Evolutionary conservation across 257 asterid species (phyloP).

Genomic region (Jaltomata sinuosa): DNA sequence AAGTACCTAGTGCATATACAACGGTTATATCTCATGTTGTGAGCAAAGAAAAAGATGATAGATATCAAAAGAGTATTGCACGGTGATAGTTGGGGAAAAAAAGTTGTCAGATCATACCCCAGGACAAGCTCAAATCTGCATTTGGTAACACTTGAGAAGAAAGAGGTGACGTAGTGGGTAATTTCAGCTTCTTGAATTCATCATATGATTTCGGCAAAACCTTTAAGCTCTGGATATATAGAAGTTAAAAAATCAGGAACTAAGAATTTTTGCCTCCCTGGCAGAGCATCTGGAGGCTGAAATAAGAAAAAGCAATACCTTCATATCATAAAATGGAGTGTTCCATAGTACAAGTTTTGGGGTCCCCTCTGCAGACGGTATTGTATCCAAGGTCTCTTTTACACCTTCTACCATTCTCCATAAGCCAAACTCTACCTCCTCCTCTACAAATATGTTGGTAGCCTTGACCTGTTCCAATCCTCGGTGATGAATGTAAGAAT

Average conservation of each 20-base stretch:
- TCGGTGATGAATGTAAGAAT: conserved; percentile 29
- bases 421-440: conserved; percentile 76
- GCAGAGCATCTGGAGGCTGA: not conserved
- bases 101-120: conserved; percentile 44
- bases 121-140: conserved; percentile 27
- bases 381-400: conserved; percentile 28
- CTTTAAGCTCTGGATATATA: conserved; percentile 35
- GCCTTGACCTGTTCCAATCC: conserved; percentile 67
- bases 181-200: conserved; percentile 54
- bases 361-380: conserved; percentile 22
- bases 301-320: conserved; percentile 27
- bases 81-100: not conserved
- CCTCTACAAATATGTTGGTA: conserved; percentile 57
- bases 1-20: conserved; percentile 35
- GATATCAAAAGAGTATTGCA: not conserved
- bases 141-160: conserved; percentile 36
- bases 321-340: conserved; percentile 52
- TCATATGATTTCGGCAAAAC: conserved; percentile 52
- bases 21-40: not conserved
- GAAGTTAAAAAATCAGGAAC: not conserved
- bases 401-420: conserved; percentile 41
- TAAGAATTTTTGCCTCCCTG: not conserved
- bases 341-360: conserved; percentile 54
- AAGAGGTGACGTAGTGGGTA: conserved; percentile 38
- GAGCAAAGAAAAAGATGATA: not conserved